Percentiles rank a stretch among this genome's conserved stretches.
Conservation (phyloP, 164 flowering plant species). For the Chimonanthus praecox region DNA sequence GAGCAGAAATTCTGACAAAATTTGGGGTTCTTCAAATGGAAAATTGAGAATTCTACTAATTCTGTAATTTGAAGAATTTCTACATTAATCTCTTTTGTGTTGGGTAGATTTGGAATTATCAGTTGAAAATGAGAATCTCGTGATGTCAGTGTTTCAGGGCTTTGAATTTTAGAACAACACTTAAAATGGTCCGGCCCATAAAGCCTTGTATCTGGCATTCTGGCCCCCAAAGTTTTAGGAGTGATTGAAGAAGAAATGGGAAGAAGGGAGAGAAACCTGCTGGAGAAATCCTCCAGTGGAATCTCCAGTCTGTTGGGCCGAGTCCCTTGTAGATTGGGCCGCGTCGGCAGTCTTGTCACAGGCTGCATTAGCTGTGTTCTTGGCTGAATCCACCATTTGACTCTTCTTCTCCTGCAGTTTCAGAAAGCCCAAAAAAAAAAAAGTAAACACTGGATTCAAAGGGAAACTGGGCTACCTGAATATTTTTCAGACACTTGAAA, state of each 20-base stretch:
- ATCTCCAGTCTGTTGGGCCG: slow-evolving; percentile 26
- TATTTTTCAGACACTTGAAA: neutral
- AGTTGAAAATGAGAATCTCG: neutral
- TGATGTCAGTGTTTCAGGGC: neutral
- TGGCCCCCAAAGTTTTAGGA: too few species aligned
- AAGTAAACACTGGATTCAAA: neutral
- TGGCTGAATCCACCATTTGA: slow-evolving; percentile 23
- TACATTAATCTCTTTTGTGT: neutral
- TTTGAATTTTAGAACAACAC: neutral
- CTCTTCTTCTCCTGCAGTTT: slow-evolving; percentile 27
- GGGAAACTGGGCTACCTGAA: too few species aligned
- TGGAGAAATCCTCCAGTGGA: slow-evolving; percentile 34
- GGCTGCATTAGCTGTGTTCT: slow-evolving; percentile 27
- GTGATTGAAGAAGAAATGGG: too few species aligned
- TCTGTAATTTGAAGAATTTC: neutral
- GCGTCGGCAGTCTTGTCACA: slow-evolving; percentile 22
- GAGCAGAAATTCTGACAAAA: too few species aligned
- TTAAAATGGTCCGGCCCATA: neutral
- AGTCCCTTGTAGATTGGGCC: slow-evolving; percentile 18
- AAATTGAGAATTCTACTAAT: neutral
- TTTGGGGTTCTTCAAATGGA: neutral
- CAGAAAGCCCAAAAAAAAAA: neutral
- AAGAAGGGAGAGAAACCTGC: slow-evolving; percentile 29
- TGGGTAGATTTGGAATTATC: neutral
- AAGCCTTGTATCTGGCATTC: too few species aligned